These are phyloP conservation scores for Cyanophora paradoxa DNA, from an alignment of 78 protist species.

Conservation along the genomic window DNA sequence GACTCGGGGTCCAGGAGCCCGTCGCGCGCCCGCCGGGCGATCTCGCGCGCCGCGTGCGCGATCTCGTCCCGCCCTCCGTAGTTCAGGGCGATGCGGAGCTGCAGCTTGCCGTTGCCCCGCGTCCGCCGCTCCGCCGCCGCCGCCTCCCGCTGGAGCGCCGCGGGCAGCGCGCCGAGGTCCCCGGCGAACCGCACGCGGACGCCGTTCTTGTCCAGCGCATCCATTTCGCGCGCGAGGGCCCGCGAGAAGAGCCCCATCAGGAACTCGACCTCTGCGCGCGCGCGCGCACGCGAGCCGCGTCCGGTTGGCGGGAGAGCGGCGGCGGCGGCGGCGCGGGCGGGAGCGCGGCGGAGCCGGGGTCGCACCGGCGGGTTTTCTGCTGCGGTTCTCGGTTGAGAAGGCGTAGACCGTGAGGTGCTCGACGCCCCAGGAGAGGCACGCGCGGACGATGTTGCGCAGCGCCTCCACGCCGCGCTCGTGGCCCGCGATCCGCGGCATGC, in stretches of 20 bases:
- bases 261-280: neutral
- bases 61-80: neutral
- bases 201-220: neutral
- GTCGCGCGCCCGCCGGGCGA: neutral
- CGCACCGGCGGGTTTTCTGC: no score
- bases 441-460: neutral
- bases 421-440: neutral
- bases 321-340: no score
- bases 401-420: neutral
- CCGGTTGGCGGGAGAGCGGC: no score
- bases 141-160: neutral
- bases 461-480: constrained; percentile 3
- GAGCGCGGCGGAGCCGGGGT: no score
- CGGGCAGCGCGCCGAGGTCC: neutral
- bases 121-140: neutral
- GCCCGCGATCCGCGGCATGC: constrained; percentile 14
- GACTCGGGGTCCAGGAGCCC: neutral
- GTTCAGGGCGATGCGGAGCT: neutral
- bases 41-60: neutral
- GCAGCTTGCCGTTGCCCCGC: neutral
- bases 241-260: neutral
- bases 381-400: neutral
- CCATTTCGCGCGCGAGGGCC: neutral
- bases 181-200: neutral
- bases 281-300: neutral